Conservation (phyloP, 495 filamentous ascomycete species). For the Tetracladium marchalianum region DNA sequence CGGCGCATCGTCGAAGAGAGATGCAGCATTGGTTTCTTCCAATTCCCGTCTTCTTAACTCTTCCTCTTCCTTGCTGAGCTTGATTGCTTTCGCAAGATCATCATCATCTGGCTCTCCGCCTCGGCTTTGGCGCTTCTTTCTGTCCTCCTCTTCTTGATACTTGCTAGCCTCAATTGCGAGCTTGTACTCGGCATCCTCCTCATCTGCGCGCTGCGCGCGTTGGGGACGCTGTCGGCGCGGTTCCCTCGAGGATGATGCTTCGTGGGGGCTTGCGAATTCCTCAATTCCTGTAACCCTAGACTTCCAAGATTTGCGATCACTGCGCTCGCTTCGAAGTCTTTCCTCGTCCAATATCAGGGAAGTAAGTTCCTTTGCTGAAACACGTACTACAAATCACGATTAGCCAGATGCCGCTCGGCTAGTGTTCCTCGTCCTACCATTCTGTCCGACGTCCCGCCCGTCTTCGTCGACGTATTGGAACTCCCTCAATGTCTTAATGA, state of each 20-base stretch:
- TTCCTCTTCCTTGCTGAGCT: constrained; percentile 86
- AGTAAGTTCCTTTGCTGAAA: constrained; percentile 93
- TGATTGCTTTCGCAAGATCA: constrained; percentile 89
- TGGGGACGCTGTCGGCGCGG: constrained; percentile 29
- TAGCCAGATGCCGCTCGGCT: constrained; percentile 9
- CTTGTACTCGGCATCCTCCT: constrained; percentile 87
- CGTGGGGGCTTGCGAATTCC: constrained; percentile 49
- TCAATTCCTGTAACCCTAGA: constrained; percentile 89
- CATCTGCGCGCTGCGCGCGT: constrained; percentile 45
- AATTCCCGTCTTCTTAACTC: constrained; percentile 77
- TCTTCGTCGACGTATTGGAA: constrained; percentile 96
- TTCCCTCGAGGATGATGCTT: constrained; percentile 25
- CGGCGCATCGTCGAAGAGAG: constrained; percentile 80
- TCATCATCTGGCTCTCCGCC: constrained; percentile 46
- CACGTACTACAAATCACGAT: constrained; percentile 56
- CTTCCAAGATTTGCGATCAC: constrained; percentile 92
- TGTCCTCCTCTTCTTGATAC: constrained; percentile 88
- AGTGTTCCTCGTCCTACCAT: constrained; percentile 48
- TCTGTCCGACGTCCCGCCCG: constrained; percentile 86
- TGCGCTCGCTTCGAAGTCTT: constrained; percentile 79
- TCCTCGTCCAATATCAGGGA: constrained; percentile 94
- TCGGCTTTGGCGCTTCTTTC: constrained; percentile 65
- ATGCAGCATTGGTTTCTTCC: constrained; percentile 78
- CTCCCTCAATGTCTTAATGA: constrained; percentile 96
- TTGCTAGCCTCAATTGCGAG: constrained; percentile 96